A percentile compares a stretch with the other conserved stretches of the same genome.
phyloP scores from a whole-genome alignment of 768 basidiomycete species.

The Terana coerulea region DNA sequence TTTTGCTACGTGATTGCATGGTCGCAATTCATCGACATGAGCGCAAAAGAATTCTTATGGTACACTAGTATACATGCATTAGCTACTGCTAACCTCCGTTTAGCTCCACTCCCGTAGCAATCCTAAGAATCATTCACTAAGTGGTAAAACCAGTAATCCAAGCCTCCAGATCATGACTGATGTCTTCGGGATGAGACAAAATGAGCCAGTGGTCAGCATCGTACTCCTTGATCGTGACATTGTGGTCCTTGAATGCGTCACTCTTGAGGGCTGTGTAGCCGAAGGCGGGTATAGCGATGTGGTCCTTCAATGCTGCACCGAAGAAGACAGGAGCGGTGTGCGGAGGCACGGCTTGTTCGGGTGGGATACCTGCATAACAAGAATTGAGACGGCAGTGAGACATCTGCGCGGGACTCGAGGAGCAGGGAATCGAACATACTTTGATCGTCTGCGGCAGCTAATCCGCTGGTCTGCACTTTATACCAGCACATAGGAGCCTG shows the following conservation, averaged over 20 bases:
- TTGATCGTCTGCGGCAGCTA: neutral
- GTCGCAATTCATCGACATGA: too few relatives aligned
- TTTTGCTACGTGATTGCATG: too few relatives aligned
- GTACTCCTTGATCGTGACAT: slow-evolving; percentile 9
- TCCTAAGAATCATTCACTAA: too few relatives aligned
- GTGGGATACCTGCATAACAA: slow-evolving; percentile 2
- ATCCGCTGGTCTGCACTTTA: slow-evolving; percentile 18
- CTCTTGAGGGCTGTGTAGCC: neutral
- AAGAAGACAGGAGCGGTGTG: slow-evolving; percentile 10
- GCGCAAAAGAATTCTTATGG: too few relatives aligned
- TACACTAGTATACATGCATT: too few relatives aligned
- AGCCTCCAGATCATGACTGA: slow-evolving; percentile 1
- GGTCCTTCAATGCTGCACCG: slow-evolving; percentile 5
- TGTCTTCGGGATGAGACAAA: slow-evolving; percentile 8
- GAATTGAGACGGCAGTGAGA: too few relatives aligned
- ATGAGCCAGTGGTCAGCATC: slow-evolving; percentile 15
- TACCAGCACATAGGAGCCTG: slow-evolving; percentile 37
- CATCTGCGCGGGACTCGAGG: too few relatives aligned
- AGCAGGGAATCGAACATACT: too few relatives aligned
- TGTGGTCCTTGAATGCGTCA: slow-evolving; percentile 7
- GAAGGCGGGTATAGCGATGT: slow-evolving; percentile 1
- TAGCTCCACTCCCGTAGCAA: too few relatives aligned
- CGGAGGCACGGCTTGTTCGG: slow-evolving; percentile 1
- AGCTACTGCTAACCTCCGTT: too few relatives aligned
- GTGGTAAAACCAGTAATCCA: too few relatives aligned